Evolutionary conservation across 306 rosid species (phyloP).

Genomic region (Macrotyloma uniflorum): DNA sequence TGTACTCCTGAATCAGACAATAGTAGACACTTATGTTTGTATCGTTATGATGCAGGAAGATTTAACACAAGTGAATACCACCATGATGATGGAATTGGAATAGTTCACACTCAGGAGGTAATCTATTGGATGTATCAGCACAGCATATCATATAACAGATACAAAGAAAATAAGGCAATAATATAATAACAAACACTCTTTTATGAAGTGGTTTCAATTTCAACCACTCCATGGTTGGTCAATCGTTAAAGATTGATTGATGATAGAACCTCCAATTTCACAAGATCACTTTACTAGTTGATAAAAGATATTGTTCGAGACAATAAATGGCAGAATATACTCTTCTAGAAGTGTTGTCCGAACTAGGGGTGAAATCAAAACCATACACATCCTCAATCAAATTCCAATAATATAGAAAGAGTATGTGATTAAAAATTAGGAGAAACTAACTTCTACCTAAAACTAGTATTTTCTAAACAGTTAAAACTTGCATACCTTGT

Average conservation of each 20-base stretch:
- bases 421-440: not conserved
- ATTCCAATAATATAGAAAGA: not conserved
- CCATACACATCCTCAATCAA: not conserved
- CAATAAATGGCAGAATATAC: not conserved
- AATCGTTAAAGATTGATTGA: too few relatives aligned
- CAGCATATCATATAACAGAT: not conserved
- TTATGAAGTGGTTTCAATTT: not conserved
- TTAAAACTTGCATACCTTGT: slow-evolving; percentile 4
- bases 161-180: too few relatives aligned
- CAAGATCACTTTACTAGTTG: not conserved
- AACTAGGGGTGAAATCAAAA: not conserved
- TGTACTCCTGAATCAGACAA: slow-evolving; percentile 4
- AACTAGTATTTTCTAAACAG: slow-evolving; percentile 3
- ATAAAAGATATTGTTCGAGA: not conserved
- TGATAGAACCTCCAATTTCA: not conserved
- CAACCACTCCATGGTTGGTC: not conserved
- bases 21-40: slow-evolving; percentile 27
- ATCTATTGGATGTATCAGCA: slow-evolving; percentile 13
- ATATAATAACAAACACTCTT: not conserved
- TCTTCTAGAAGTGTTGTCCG: not conserved
- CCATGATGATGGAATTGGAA: slow-evolving; percentile 42
- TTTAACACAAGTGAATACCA: slow-evolving; percentile 42
- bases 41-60: slow-evolving; percentile 53
- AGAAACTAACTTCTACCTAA: not conserved
- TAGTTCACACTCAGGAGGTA: slow-evolving; percentile 66